Evolutionary conservation across 352 stramenopile genomes (phyloP).

Genomic region (Discostella stelligera): DNA sequence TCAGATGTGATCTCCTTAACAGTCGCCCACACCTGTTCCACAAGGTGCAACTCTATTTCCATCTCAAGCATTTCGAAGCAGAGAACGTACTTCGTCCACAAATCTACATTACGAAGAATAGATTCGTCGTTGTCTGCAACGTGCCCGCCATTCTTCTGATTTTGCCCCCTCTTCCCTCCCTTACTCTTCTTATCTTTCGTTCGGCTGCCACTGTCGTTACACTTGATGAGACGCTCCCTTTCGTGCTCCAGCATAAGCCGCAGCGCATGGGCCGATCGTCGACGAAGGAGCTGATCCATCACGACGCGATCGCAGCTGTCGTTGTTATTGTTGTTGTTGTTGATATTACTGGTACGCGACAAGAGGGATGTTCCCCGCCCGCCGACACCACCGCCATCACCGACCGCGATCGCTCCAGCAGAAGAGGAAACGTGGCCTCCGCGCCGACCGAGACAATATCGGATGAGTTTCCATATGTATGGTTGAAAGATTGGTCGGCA

Average conservation of each 20-base stretch:
- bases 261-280: slow-evolving; percentile 61
- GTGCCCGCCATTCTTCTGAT: neutral
- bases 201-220: neutral
- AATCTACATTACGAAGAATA: neutral
- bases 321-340: slow-evolving; percentile 1
- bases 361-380: slow-evolving; percentile 31
- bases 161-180: slow-evolving; percentile 2
- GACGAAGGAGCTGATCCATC: slow-evolving; percentile 54
- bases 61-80: slow-evolving; percentile 78
- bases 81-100: slow-evolving; percentile 73
- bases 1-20: slow-evolving; percentile 44
- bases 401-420: neutral
- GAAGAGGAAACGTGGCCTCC: neutral
- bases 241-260: slow-evolving; percentile 50
- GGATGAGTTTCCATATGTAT: slow-evolving; percentile 58
- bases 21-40: slow-evolving; percentile 77
- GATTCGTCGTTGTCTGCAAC: neutral
- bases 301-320: slow-evolving; percentile 13
- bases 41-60: slow-evolving; percentile 75
- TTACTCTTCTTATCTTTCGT: slow-evolving; percentile 12
- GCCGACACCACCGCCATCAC: neutral
- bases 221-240: slow-evolving; percentile 8
- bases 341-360: slow-evolving; percentile 20
- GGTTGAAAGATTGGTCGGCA: slow-evolving; percentile 46
- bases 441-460: slow-evolving; percentile 52